phyloP scores from a whole-genome alignment of 306 rosid species.

The Cicer judaicum region DNA sequence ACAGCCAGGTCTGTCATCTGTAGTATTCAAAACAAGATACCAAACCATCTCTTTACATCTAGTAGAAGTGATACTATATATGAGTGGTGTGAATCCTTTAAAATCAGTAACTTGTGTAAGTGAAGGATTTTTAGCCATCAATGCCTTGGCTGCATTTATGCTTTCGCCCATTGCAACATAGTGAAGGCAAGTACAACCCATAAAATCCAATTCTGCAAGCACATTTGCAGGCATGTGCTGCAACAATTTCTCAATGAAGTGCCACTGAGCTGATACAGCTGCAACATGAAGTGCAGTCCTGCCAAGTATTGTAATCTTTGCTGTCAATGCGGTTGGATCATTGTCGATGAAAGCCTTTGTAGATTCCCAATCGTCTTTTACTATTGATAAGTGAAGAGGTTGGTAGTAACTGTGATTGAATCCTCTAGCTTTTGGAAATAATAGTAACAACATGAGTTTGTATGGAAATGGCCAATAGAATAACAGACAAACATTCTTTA shows the following conservation, averaged over 20 bases:
- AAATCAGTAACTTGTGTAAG: conserved; percentile 48
- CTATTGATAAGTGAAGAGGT: conserved; percentile 53
- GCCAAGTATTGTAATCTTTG: conserved; percentile 45
- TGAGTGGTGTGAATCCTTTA: conserved; percentile 54
- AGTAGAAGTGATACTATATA: conserved; percentile 43
- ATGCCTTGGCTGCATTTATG: conserved; percentile 48
- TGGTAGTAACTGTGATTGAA: conserved; percentile 53
- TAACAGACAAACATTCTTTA: background rate
- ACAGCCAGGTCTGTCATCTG: conserved; percentile 49
- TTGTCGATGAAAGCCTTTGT: conserved; percentile 47
- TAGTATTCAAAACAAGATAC: conserved; percentile 58
- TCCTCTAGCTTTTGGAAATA: conserved; percentile 47
- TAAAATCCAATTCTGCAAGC: conserved; percentile 43
- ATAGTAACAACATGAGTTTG: conserved; percentile 21
- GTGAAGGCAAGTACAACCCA: conserved; percentile 57
- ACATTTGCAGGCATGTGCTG: conserved; percentile 43
- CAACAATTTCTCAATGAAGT: conserved; percentile 49
- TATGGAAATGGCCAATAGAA: background rate
- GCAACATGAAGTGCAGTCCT: conserved; percentile 54
- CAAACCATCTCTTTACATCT: conserved; percentile 55
- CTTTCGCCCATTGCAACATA: conserved; percentile 58
- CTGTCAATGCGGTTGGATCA: conserved; percentile 51
- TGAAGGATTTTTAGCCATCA: conserved; percentile 46
- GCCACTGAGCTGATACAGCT: conserved; percentile 54
- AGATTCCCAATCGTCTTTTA: conserved; percentile 59